phyloP scores from a whole-genome alignment of 192 early-diverging fungal species.

The Backusella psychrophila region DNA sequence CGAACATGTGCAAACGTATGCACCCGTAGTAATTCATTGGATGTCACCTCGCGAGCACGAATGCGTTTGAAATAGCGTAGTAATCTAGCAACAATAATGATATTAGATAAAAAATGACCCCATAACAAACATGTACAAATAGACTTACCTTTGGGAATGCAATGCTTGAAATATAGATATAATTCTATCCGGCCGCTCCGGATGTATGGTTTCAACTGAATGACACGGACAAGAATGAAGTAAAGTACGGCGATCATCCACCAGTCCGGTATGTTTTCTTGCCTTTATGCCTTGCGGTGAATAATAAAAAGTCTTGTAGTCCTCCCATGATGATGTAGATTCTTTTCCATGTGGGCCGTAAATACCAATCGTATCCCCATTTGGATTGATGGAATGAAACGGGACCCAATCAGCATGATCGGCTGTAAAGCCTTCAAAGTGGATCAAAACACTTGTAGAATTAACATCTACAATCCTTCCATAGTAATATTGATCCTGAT shows the following conservation, averaged over 20 bases:
- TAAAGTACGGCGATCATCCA: constrained; percentile 45
- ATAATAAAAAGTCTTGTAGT: constrained; percentile 45
- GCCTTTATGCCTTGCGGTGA: constrained; percentile 17
- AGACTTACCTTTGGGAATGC: constrained; percentile 37
- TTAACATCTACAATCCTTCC: neutral
- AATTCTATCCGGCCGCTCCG: constrained; percentile 52
- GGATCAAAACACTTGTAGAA: constrained; percentile 34
- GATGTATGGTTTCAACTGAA: constrained; percentile 45
- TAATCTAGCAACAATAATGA: constrained; percentile 20
- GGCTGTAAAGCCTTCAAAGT: constrained; percentile 52
- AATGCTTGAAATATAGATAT: constrained; percentile 43
- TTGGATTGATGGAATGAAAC: constrained; percentile 34
- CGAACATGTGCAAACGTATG: constrained; percentile 49
- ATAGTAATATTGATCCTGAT: neutral
- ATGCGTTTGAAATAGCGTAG: constrained; percentile 46
- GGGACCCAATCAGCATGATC: constrained; percentile 51
- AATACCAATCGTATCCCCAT: constrained; percentile 7
- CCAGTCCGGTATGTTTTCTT: constrained; percentile 46
- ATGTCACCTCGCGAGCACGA: constrained; percentile 45
- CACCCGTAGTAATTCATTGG: constrained; percentile 43
- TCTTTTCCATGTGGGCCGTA: constrained; percentile 47
- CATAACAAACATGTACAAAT: neutral
- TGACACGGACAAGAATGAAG: constrained; percentile 49
- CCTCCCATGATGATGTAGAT: constrained; percentile 38
- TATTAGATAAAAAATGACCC: neutral